A percentile compares a stretch with the other conserved stretches of the same genome.
Conservation (phyloP, 2,329 filamentous ascomycete genomes). For the Exophiala bonariae region DNA sequence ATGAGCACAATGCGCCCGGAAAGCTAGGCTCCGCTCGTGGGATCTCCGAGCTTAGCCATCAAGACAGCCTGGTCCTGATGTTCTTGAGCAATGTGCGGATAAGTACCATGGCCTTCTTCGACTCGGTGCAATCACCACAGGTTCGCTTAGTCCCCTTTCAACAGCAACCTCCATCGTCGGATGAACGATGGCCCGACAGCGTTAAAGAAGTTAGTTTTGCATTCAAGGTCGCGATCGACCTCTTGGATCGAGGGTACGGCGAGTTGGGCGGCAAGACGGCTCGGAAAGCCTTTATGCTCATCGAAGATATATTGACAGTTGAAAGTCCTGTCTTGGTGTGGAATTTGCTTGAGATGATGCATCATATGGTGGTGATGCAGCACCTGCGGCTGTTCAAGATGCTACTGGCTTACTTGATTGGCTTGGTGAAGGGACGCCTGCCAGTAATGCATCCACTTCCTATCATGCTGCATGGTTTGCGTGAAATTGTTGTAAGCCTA, state of each 20-base stretch:
- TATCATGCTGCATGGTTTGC: conserved; percentile 1
- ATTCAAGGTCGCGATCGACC: conserved; percentile 7
- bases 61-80: conserved; percentile 2
- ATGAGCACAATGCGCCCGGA: background rate
- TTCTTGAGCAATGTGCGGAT: conserved; percentile 6
- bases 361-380: conserved; percentile 5
- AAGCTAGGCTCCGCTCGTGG: background rate
- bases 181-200: background rate
- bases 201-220: background rate
- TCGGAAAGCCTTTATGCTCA: conserved; percentile 9
- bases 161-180: background rate
- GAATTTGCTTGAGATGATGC: conserved; percentile 12
- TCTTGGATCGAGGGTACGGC: conserved; percentile 9
- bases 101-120: conserved; percentile 7
- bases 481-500: background rate
- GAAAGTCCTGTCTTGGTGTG: conserved; percentile 9
- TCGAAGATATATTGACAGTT: conserved; percentile 7
- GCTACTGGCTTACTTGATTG: conserved; percentile 6
- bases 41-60: background rate
- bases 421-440: conserved; percentile 3
- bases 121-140: background rate
- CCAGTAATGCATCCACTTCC: conserved; percentile 7
- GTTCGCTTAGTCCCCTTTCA: background rate
- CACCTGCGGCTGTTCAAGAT: conserved; percentile 6
- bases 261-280: conserved; percentile 5